Base-by-base conservation (phyloP, 2,329 filamentous ascomycete genomes). In the Trichoderma atroviride region DNA sequence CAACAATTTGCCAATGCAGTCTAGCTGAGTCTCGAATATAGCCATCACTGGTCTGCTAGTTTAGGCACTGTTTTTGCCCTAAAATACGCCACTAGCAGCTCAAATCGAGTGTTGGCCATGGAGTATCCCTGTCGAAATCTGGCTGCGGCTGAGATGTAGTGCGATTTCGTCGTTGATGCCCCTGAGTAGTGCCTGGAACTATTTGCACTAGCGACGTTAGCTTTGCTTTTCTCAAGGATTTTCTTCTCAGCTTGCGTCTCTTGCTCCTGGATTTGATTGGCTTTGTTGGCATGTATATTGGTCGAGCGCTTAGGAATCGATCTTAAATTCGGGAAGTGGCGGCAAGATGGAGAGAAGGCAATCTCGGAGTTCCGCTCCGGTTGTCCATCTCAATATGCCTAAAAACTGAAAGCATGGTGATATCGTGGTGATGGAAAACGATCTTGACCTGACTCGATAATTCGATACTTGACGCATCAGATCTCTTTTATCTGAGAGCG, bases 151-250 rank as follows among this genome's bases (percentile, higher is more conserved):
- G 35, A n/a, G 24, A 56, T 55, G 11, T 35, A 31, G 22, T 24
- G n/a, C 10, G 22, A 22, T 55, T n/a, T 43, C 33, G 33, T 19
- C 31, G 19, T 43, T 52, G n/a, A 56, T 43, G 50, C 35, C 24
- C 50, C 61, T 56, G 11, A 40, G 40, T 33, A 56, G 61, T 35
- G 16, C 47, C 16, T 5, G 14, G 13, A 40, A 63, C 61, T 63
- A 63, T 63, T 63, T 63, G 6, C 33, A 55, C 61, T 63, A 63
- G 47, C 47, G 16, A 11, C 33, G 14, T 11, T 37, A 53, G 47
- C 55, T 35, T 11, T 57, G 27, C 11, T 31, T 56, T 56, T 31
- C 27, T 11, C 22, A 5, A 4, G 22, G 53, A n/a, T 16, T 29
- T 35, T 56, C 1, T 64, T 64, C 50, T 64, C 50, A 55, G 61